A percentile compares a stretch with the other conserved stretches of the same genome.
phyloP scores from a whole-genome alignment of 495 filamentous ascomycete genomes.

The Aspergillus egyptiacus region DNA sequence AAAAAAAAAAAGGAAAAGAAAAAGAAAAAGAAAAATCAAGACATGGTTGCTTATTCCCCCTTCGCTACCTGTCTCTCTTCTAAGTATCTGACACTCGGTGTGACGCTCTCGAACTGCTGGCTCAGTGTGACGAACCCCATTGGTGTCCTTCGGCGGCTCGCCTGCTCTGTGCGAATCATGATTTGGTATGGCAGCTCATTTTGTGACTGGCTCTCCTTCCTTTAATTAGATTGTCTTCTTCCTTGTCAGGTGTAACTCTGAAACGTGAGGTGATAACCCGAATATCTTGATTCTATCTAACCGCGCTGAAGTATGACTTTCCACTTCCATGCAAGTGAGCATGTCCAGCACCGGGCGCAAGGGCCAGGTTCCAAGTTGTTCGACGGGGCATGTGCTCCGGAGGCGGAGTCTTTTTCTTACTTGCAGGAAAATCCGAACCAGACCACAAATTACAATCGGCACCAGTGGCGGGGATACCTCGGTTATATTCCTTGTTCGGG shows the following conservation, averaged over 20 bases:
- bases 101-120: slow-evolving; percentile 7
- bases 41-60: background rate
- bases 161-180: slow-evolving; percentile 19
- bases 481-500: slow-evolving; percentile 27
- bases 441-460: no score
- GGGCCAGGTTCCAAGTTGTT: background rate
- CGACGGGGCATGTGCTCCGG: background rate
- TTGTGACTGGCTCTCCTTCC: slow-evolving; percentile 13
- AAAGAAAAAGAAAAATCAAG: no score
- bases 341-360: background rate
- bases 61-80: background rate
- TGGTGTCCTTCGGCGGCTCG: slow-evolving; percentile 9
- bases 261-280: no score
- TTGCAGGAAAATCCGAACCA: background rate
- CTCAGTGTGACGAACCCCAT: slow-evolving; percentile 8
- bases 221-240: background rate
- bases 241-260: slow-evolving; percentile 6
- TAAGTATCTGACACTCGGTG: no score
- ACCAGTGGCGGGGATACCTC: no score
- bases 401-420: background rate
- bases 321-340: slow-evolving; percentile 1
- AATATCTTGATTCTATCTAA: slow-evolving; percentile 1
- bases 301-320: slow-evolving; percentile 3
- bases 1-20: background rate
- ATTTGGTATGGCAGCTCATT: slow-evolving; percentile 5